phyloP scores from a whole-genome alignment of 352 stramenopile genomes.

The Phytopythium ostracodes region DNA sequence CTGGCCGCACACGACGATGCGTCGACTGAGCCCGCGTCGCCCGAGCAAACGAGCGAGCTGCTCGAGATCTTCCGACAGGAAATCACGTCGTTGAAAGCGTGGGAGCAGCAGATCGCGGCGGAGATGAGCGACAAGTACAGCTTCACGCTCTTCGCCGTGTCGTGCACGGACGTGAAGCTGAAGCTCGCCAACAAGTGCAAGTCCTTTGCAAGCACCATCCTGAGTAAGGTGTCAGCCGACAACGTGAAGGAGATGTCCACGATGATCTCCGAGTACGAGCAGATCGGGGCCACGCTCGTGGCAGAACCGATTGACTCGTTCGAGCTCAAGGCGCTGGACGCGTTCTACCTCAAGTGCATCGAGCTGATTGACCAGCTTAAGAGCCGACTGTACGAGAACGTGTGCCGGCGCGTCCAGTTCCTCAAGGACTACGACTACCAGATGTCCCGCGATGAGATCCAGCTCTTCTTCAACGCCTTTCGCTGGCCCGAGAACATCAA shows the following conservation, averaged over 20 bases:
- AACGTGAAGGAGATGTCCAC: slow-evolving; percentile 84
- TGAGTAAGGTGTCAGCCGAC: slow-evolving; percentile 82
- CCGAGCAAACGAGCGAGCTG: slow-evolving; percentile 28
- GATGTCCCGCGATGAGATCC: slow-evolving; percentile 86
- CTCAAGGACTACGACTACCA: slow-evolving; percentile 87
- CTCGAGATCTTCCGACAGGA: slow-evolving; percentile 49
- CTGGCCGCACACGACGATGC: neutral
- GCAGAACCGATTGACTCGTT: slow-evolving; percentile 87
- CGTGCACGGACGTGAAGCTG: slow-evolving; percentile 84
- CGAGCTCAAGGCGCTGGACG: slow-evolving; percentile 86
- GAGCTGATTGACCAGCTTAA: slow-evolving; percentile 71
- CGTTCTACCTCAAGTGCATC: slow-evolving; percentile 79
- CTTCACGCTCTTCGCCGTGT: slow-evolving; percentile 89
- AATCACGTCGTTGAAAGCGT: slow-evolving; percentile 39
- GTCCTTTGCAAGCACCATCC: slow-evolving; percentile 52
- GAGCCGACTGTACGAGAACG: slow-evolving; percentile 67
- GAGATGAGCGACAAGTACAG: slow-evolving; percentile 83
- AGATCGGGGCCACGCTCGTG: slow-evolving; percentile 85
- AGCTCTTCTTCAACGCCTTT: slow-evolving; percentile 89
- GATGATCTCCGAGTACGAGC: slow-evolving; percentile 85
- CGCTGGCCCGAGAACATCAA: slow-evolving; percentile 91
- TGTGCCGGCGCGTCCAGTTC: slow-evolving; percentile 82
- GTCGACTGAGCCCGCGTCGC: slow-evolving; percentile 31
- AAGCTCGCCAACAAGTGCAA: slow-evolving; percentile 78
- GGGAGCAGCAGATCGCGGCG: slow-evolving; percentile 41